Base-by-base conservation (phyloP, 2,329 filamentous ascomycete genomes). In the Talaromyces piceae region DNA sequence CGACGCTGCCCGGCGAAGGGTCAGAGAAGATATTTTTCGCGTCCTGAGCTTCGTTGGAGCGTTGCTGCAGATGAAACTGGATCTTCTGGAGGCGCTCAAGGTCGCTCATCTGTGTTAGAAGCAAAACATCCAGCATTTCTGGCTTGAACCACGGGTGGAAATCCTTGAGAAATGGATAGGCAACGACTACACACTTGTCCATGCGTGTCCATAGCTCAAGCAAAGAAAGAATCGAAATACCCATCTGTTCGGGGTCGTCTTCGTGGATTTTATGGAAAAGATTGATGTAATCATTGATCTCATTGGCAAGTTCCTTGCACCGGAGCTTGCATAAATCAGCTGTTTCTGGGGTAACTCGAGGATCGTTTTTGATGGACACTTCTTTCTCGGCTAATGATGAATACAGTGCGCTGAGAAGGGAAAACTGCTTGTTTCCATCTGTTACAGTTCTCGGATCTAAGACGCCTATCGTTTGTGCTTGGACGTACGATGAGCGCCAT, bases 181-280 rank as follows among this genome's bases (percentile, higher is more conserved):
- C 54, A 0, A 41, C 9, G 0, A 70, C 63, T 0, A 77, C 75
- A n/a, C 60, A 63, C 9, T 66, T 58, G 54, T 87, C 84, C 61
- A 85, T 73, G 1, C 61, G 58, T 3, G 77, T 61, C 83, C 82
- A 87, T 0, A 83, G 56, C 46, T 80, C 76, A 59, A 86, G 74
- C 0, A 81, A 41, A 6, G 67, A 72, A 1, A 87, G 68, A 0
- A 85, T 62, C 57, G 78, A 72, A 0, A 64, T 52, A 25, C 80
- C 82, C 56, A 73, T 75, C 22, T 77, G 71, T 45, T 78, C 76
- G 0, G 74, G 68, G 51, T 77, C 72, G 3, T 58, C 53, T 0
- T 71, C 57, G 54, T 79, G 81, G 0, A 64, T 58, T 0, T 66
- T 56, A 0, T 61, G 55, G 2, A 72, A 66, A 1, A 55, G 47